These are phyloP conservation scores for Botrytis paeoniae DNA, from an alignment of 2,329 filamentous ascomycete species.

Conservation along the genomic window DNA sequence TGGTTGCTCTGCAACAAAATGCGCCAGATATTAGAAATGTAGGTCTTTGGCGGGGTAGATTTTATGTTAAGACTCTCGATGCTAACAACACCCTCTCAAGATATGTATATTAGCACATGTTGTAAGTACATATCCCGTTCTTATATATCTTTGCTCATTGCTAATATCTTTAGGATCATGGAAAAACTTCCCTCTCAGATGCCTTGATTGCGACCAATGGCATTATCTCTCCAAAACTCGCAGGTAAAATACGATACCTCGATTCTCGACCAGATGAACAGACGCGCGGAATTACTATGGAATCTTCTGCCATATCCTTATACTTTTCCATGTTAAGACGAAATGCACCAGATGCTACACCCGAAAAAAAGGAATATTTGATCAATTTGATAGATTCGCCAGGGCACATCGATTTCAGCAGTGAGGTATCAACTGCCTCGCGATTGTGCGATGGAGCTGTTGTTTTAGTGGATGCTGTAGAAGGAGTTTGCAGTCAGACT, in stretches of 20 bases:
- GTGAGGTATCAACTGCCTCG: conserved; percentile 94
- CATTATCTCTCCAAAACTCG: conserved; percentile 96
- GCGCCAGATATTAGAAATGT: conserved; percentile 91
- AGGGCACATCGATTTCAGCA: conserved; percentile 98
- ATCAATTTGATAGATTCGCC: conserved; percentile 98
- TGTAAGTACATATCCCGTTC: conserved; percentile 45
- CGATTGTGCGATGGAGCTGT: conserved; percentile 91
- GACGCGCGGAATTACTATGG: conserved; percentile 97
- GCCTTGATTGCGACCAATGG: conserved; percentile 96
- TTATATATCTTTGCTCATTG: neutral
- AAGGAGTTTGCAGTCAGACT: conserved; percentile 97
- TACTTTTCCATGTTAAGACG: conserved; percentile 90
- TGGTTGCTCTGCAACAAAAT: conserved; percentile 84
- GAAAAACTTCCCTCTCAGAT: conserved; percentile 95
- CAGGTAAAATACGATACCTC: conserved; percentile 95
- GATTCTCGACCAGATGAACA: conserved; percentile 97
- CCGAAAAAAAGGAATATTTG: conserved; percentile 81
- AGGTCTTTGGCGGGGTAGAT: conserved; percentile 40
- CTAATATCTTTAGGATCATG: conserved; percentile 68
- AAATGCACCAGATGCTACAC: conserved; percentile 61
- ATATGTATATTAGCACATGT: conserved; percentile 96
- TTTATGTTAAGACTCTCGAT: conserved; percentile 11
- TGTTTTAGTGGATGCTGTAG: conserved; percentile 92
- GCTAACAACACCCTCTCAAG: conserved; percentile 44
- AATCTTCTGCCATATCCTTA: conserved; percentile 94